Base-by-base conservation (phyloP, 2,329 filamentous ascomycete genomes). In the Exutisphaerella laricina region DNA sequence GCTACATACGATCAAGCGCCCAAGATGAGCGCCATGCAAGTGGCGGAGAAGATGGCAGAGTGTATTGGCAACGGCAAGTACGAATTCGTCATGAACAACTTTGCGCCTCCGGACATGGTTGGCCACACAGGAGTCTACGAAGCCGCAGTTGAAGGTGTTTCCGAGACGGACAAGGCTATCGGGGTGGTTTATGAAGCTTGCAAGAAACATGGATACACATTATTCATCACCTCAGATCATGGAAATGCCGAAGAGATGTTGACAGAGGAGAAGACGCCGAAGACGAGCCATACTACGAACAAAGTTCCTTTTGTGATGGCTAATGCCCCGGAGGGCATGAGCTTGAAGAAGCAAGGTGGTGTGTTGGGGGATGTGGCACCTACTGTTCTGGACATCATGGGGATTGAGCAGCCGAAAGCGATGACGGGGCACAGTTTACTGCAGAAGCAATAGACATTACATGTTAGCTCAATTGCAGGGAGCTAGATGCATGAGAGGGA, bases 1-100 rank as follows among this genome's bases (percentile, higher is more conserved):
- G 77, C 92, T 17, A 98, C 92, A 22, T 98, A 98, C 70, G 92
- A 98, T 68, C 76, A 86, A 58, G 83, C 94, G 34, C 92, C 92
- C 33, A 87, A 90, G 70, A 98, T 98, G 92, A 94, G 87, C 60
- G 90, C 89, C 55, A 86, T 83, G 57, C 85, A 77, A 32, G 92
- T 98, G 10, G 92, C 87, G 37, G 78, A 94, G 61, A 90, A 94
- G 73, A 84, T 95, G 46, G 79, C 74, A 66, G 92, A 96, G 75
- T 82, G 89, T 46, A 83, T 98, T 54, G 78, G 68, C 18, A 87
- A 94, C 67, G 80, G 84, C 62, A 81, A 85, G 63, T 96, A 89
- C 70, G 88, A 92, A 63, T 97, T 98, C 64, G 76, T 98, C 68
- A 98, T 98, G 92, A 96, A 97, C 82, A 98, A 98, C 80, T 97